Percentiles rank a stretch among this genome's conserved stretches.
phyloP scores from a whole-genome alignment of 371 early-diverging fungal genomes.

The Chytridiales sp. region DNA sequence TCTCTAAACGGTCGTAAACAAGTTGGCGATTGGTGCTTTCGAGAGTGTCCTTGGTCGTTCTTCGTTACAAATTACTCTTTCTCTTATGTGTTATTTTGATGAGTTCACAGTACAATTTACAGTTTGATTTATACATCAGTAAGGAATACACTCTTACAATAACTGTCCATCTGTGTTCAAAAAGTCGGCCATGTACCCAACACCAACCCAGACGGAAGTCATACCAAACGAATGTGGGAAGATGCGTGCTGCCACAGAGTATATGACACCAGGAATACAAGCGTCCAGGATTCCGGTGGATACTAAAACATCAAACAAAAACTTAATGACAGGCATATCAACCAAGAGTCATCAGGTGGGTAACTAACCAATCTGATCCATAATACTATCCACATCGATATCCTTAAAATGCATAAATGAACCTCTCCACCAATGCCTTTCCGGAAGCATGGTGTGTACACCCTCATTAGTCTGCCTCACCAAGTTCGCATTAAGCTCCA shows the following conservation, averaged over 20 bases:
- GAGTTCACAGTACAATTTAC: too few species aligned
- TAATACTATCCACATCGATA: constrained; percentile 22
- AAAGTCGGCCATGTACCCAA: constrained; percentile 27
- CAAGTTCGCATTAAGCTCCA: not conserved
- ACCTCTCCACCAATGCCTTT: constrained; percentile 21
- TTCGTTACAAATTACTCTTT: too few species aligned
- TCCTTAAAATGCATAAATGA: constrained; percentile 22
- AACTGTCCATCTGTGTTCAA: too few species aligned
- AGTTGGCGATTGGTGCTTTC: too few species aligned
- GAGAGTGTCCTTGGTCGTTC: too few species aligned
- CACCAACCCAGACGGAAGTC: constrained; percentile 18
- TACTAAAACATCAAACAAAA: constrained; percentile 9
- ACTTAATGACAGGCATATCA: not conserved
- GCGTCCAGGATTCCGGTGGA: constrained; percentile 25
- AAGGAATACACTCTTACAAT: too few species aligned
- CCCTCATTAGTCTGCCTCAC: constrained; percentile 9
- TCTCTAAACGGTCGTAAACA: too few species aligned
- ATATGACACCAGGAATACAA: constrained; percentile 22
- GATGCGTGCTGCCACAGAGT: constrained; percentile 18
- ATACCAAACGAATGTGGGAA: constrained; percentile 21
- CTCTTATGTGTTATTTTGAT: too few species aligned
- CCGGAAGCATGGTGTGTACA: constrained; percentile 17
- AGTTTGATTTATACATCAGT: too few species aligned
- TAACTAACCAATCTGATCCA: constrained; percentile 27
- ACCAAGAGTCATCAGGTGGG: not conserved